Evolutionary conservation across 1,284 basidiomycete genomes (phyloP), one percentile per base, ranked within the genome.

Genomic region (Irpex lacteus): DNA sequence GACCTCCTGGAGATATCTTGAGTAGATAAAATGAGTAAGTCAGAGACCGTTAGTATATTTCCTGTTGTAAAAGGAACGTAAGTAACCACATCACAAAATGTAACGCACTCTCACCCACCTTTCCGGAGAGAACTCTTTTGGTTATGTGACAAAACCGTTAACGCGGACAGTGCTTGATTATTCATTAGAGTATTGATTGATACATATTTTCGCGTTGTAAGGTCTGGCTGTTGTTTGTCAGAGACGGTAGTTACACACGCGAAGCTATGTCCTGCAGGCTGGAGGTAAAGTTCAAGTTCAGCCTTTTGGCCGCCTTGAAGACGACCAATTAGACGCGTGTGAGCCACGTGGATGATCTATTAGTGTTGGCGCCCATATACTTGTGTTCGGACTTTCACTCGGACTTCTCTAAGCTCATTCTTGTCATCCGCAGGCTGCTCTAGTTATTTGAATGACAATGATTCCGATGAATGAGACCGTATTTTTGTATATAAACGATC

Each of bases 1-100:
- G 88, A 87, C 69, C 78, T 81, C 63, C 80, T 82, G 2, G 83
- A 80, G 32, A 90, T 71, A 53, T 88, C 86, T 65, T 77, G 75
- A 5, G 80, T 73, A 0, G 82, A 71, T 5, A 74, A 75, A 21
- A 89, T 69, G 6, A 90, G 66, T 32, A 89, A 71, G 59, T 90
- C 86, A 21, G 77, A 70, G 2, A 83, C 67, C 21, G 80, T 82
- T 26, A 67, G 58, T 8, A 73, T 49, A 13, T 67, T 66, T 15
- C 65, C 72, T 74, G 40, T n/a, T 15, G 15, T 44, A 44, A 44
- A 44, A 9, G 15, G 40, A 15, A 44, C 15, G 15, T 44, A 44
- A 44, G 40, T 44, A 44, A 11, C 40, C 26, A 26, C 26, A 26
- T 26, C 26, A 26, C 26, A 26, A 26, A 26, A 26, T 44, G 40